Conservation (phyloP, 805 yeast species). For the Saccharomycopsis babjevae region DNA sequence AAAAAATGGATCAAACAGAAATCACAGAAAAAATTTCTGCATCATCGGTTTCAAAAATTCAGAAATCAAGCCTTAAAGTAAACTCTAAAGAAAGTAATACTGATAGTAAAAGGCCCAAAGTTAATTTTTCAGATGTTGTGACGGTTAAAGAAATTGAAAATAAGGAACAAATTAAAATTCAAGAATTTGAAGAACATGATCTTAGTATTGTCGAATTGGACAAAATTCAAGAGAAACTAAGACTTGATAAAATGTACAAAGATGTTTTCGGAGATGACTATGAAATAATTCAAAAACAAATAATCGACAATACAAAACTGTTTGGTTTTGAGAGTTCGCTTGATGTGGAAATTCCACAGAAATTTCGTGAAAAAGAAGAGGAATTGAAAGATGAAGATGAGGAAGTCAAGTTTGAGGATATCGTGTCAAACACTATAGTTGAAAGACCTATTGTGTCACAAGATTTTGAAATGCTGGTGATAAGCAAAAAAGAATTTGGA, state of each 20-base stretch:
- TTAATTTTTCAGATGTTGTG: background rate
- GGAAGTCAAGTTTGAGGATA: conserved; percentile 9
- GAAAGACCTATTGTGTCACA: conserved; percentile 4
- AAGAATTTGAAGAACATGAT: background rate
- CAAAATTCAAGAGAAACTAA: conserved; percentile 1
- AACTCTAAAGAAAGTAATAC: background rate
- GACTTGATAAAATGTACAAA: conserved; percentile 13
- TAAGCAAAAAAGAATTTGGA: background rate
- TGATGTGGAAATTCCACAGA: background rate
- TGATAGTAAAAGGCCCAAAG: background rate
- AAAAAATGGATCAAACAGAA: background rate
- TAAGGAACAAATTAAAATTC: conserved; percentile 7
- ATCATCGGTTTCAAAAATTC: too few relatives aligned
- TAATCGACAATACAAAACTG: conserved; percentile 4
- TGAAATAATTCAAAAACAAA: conserved; percentile 8
- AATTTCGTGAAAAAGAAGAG: background rate
- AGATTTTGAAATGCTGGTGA: background rate
- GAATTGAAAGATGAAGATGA: background rate
- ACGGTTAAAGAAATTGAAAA: background rate
- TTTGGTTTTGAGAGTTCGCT: background rate
- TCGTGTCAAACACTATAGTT: conserved; percentile 11
- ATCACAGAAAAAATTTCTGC: background rate
- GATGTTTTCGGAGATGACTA: conserved; percentile 17
- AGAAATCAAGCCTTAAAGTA: background rate
- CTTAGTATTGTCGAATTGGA: background rate